Evolutionary conservation across 345 rosid species (phyloP).

Genomic region (Isatis tinctoria): DNA sequence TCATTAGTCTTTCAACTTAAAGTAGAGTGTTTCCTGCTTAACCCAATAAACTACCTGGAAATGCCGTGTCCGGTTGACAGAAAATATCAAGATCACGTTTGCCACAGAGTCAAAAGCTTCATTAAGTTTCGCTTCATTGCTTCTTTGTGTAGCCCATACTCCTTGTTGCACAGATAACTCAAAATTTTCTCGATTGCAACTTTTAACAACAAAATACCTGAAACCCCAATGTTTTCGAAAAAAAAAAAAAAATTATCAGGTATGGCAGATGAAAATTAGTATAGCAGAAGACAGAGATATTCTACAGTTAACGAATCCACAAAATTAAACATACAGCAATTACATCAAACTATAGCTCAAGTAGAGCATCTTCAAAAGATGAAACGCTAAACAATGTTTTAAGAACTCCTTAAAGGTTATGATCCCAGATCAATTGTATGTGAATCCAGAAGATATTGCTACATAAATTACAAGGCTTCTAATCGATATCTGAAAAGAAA

Average conservation of each 20-base stretch:
- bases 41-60: slow-evolving; percentile 69
- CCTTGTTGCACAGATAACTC: slow-evolving; percentile 99
- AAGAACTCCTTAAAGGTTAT: slow-evolving; percentile 7
- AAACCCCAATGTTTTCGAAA: slow-evolving; percentile 19
- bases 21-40: background rate
- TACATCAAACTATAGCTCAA: slow-evolving; percentile 3
- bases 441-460: background rate
- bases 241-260: slow-evolving; percentile 19
- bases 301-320: slow-evolving; percentile 1
- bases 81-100: slow-evolving; percentile 88
- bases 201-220: slow-evolving; percentile 98
- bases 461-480: slow-evolving; percentile 1
- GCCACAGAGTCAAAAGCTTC: slow-evolving; percentile 94
- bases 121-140: slow-evolving; percentile 95
- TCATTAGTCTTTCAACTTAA: background rate
- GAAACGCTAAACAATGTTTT: background rate
- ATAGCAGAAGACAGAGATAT: background rate
- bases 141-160: slow-evolving; percentile 99
- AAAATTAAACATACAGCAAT: slow-evolving; percentile 3
- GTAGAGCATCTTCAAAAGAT: background rate
- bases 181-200: slow-evolving; percentile 95
- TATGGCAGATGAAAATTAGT: background rate
- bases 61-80: slow-evolving; percentile 94
- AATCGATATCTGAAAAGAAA: background rate
- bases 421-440: background rate